These are phyloP conservation scores for Blastobotrys americana DNA, from an alignment of 805 yeast species.

Conservation along the genomic window DNA sequence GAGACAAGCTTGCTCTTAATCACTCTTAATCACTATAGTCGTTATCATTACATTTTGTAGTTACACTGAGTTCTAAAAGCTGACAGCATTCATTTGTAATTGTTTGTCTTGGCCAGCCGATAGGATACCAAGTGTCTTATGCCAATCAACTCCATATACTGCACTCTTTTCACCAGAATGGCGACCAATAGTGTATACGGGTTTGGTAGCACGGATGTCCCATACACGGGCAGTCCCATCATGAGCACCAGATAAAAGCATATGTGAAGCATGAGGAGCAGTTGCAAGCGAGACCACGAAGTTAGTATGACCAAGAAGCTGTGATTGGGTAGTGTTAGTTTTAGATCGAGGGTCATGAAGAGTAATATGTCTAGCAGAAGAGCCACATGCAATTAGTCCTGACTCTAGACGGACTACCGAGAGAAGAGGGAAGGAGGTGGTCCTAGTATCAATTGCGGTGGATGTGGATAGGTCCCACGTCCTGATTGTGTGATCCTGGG, in stretches of 20 bases:
- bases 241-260: conserved; percentile 88
- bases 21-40: neutral
- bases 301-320: conserved; percentile 82
- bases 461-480: conserved; percentile 95
- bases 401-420: conserved; percentile 67
- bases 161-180: conserved; percentile 50
- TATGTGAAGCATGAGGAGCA: conserved; percentile 69
- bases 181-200: conserved; percentile 77
- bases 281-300: conserved; percentile 76
- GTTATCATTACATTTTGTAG: neutral
- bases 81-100: conserved; percentile 61
- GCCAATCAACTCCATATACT: conserved; percentile 87
- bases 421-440: conserved; percentile 77
- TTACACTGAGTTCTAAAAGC: neutral
- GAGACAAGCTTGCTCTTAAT: neutral
- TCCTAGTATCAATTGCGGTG: conserved; percentile 77
- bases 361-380: conserved; percentile 94
- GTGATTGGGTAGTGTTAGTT: conserved; percentile 52
- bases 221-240: conserved; percentile 93
- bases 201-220: conserved; percentile 84
- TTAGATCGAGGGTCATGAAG: conserved; percentile 81
- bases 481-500: conserved; percentile 90
- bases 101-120: conserved; percentile 94
- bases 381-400: conserved; percentile 75
- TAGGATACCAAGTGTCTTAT: conserved; percentile 65